These are phyloP conservation scores for Flaveria floridana DNA, from an alignment of 140 eudicot species.

Conservation along the genomic window DNA sequence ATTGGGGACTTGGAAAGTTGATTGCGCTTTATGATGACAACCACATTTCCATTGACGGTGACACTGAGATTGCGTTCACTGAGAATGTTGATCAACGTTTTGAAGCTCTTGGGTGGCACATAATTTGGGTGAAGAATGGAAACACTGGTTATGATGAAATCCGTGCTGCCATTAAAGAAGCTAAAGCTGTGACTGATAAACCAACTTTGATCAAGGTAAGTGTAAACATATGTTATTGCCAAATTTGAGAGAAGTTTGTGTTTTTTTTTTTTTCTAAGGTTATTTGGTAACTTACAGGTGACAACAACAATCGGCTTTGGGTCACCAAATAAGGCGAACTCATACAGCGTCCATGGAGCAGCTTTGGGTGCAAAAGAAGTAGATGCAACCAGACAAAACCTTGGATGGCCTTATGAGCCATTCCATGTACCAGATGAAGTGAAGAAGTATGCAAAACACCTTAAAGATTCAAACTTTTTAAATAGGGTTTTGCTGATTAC, in stretches of 20 bases:
- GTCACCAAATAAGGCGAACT: conserved; percentile 95
- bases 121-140: conserved; percentile 95
- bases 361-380: conserved; percentile 97
- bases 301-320: conserved; percentile 95
- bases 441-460: conserved; percentile 48
- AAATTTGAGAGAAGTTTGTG: not conserved
- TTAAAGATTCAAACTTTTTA: conserved; percentile 18
- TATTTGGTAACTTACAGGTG: conserved; percentile 46
- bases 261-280: conserved; percentile 8
- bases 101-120: conserved; percentile 96
- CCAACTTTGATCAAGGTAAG: conserved; percentile 91
- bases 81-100: conserved; percentile 77
- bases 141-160: conserved; percentile 91
- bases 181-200: conserved; percentile 82
- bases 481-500: not conserved
- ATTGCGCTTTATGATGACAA: conserved; percentile 94
- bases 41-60: conserved; percentile 93
- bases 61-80: conserved; percentile 90
- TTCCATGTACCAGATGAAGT: conserved; percentile 98
- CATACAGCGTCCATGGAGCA: conserved; percentile 88
- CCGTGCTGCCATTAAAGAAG: conserved; percentile 94
- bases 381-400: conserved; percentile 84
- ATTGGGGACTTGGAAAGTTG: conserved; percentile 97
- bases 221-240: not conserved
- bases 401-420: conserved; percentile 94